phyloP scores from a whole-genome alignment of 2,329 filamentous ascomycete species.

The Botrytis byssoidea region DNA sequence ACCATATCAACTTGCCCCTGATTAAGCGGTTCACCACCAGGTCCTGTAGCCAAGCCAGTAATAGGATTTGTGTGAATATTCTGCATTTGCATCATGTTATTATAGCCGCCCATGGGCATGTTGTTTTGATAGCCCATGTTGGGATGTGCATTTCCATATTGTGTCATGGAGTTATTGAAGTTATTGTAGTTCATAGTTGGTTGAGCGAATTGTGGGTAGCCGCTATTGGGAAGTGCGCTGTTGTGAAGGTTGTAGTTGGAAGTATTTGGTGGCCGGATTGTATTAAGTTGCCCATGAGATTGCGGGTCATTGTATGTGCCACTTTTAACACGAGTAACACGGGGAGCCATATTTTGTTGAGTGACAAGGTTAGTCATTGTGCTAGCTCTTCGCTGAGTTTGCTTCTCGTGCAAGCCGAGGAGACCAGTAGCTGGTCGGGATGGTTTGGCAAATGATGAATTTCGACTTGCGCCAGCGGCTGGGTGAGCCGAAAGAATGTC shows the following conservation, averaged over 20 bases:
- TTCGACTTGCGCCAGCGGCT: conserved; percentile 33
- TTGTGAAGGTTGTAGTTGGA: conserved; percentile 24
- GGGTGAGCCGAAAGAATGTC: conserved; percentile 53
- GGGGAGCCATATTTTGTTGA: conserved; percentile 16
- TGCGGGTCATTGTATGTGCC: conserved; percentile 30
- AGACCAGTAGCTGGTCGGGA: conserved; percentile 33
- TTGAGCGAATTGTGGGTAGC: conserved; percentile 30
- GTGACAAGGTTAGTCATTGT: conserved; percentile 34
- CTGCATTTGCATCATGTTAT: conserved; percentile 28
- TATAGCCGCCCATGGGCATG: conserved; percentile 20
- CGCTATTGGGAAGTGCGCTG: neutral
- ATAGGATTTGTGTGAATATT: conserved; percentile 29
- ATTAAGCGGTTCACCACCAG: conserved; percentile 30
- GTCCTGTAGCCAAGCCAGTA: conserved; percentile 29
- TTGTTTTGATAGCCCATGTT: conserved; percentile 25
- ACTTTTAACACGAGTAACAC: conserved; percentile 27
- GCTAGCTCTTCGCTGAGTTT: conserved; percentile 29
- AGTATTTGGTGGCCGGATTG: conserved; percentile 22
- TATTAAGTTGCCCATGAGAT: conserved; percentile 26
- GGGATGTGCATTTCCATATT: conserved; percentile 32
- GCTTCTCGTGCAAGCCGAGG: conserved; percentile 37
- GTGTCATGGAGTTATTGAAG: conserved; percentile 28
- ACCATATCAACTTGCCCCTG: conserved; percentile 41
- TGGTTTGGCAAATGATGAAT: conserved; percentile 24
- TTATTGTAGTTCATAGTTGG: conserved; percentile 28